Evolutionary conservation across 106 monocot species (phyloP).

Genomic region (Dioscorea alata): DNA sequence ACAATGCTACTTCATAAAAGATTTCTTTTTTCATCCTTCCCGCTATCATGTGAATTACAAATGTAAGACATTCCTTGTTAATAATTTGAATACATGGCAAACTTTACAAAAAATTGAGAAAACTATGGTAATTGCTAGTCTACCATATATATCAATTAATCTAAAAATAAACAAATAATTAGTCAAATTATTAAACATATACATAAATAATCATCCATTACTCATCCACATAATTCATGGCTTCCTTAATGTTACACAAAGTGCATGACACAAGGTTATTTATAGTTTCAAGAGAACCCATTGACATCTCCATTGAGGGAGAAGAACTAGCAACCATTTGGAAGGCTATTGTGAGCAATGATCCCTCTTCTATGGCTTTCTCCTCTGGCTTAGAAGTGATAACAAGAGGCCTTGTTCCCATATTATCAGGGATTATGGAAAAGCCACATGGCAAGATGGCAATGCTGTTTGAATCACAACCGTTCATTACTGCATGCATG

Average conservation of each 20-base stretch:
- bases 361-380: conserved; percentile 23
- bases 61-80: too few relatives aligned
- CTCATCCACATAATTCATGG: conserved; percentile 33
- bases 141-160: too few relatives aligned
- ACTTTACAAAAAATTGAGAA: too few relatives aligned
- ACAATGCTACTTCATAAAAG: too few relatives aligned
- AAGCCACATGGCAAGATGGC: conserved; percentile 54
- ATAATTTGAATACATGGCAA: too few relatives aligned
- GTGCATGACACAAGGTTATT: conserved; percentile 29
- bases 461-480: conserved; percentile 38
- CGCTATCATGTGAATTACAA: too few relatives aligned
- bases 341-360: conserved; percentile 51
- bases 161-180: too few relatives aligned
- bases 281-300: conserved; percentile 24
- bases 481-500: conserved; percentile 39
- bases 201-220: conserved; percentile 1
- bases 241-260: conserved; percentile 33
- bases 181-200: too few relatives aligned
- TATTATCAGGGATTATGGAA: conserved; percentile 52
- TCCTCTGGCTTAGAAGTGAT: conserved; percentile 28
- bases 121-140: too few relatives aligned
- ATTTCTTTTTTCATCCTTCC: too few relatives aligned
- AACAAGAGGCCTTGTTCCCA: conserved; percentile 36
- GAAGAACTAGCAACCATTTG: conserved; percentile 35
- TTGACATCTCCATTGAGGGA: conserved; percentile 14